Base-by-base conservation (phyloP, 441 rosid species). In the Erodium chrysanthum region DNA sequence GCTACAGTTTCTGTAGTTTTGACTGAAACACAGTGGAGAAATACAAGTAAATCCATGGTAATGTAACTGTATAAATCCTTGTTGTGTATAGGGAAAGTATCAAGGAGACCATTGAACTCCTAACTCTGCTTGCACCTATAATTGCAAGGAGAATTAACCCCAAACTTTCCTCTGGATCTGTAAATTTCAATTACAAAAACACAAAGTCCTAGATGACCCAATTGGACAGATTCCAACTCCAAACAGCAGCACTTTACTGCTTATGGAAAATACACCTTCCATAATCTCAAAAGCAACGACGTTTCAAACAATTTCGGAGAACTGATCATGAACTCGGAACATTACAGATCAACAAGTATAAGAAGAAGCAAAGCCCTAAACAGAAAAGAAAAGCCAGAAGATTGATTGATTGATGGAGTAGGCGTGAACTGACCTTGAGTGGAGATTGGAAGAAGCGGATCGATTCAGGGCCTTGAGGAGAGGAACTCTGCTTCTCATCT, bases 391-490 rank as follows among this genome's bases (percentile, higher is more conserved):
- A 52, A 4, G 63, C 6, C 29, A 64, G 9, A 2, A 18, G 40
- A 35, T 35, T 7, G 29, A 58, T 4, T 23, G 12, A 37, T 59
- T 0, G 48, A 17, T 66, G 50, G 4, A 59, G 42, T 48, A 6
- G 23, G 14, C 10, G 29, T 66, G 21, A 21, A 17, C 17, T 62
- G 62, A 31, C 8, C 10, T 7, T 35, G 60, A 1, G 20, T 82
- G 75, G 10, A 66, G 72, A 71, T 64, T 50, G 73, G 70, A 71
- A 10, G 80, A 70, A 69, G 15, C 15, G 56, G 80, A 68, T 77
- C 82, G 75, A 70, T 66, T 4, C 4, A 66, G 56, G 61, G 74
- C 75, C 64, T 75, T 68, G 27, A 20, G 80, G 73, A 78, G 58
- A 60, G 79, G 61, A 20, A 7, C 58, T 50, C 58, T 59, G 67